phyloP scores from a whole-genome alignment of 1,284 basidiomycete species.

The Cryptococcus jaspeensis region DNA sequence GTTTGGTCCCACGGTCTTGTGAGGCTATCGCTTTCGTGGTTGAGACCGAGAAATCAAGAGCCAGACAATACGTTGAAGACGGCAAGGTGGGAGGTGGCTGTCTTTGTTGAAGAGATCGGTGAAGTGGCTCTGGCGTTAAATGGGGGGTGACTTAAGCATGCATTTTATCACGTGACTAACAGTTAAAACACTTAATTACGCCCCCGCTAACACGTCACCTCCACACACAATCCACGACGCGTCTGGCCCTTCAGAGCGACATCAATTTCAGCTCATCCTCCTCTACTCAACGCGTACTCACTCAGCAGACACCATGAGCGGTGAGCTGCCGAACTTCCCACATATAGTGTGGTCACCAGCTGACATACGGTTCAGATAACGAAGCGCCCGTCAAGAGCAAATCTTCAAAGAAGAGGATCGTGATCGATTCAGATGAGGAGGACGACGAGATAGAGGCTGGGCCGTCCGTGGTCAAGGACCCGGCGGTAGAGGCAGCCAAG shows the following conservation, averaged over 20 bases:
- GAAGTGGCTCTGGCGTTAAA: neutral
- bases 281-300: neutral
- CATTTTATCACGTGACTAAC: too few species aligned
- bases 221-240: neutral
- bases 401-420: slow-evolving; percentile 57
- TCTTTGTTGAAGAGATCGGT: neutral
- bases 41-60: too few species aligned
- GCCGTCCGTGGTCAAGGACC: slow-evolving; percentile 1
- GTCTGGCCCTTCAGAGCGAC: neutral
- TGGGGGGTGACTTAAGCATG: neutral
- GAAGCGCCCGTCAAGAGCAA: slow-evolving; percentile 25
- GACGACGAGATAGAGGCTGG: slow-evolving; percentile 33
- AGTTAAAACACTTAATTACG: neutral
- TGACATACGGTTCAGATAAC: slow-evolving; percentile 17
- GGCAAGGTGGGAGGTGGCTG: too few species aligned
- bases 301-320: neutral
- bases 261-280: neutral
- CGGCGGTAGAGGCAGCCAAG: neutral
- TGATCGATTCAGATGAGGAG: slow-evolving; percentile 68
- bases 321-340: neutral
- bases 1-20: too few species aligned
- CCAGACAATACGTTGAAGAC: too few species aligned
- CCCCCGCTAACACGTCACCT: neutral
- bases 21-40: too few species aligned
- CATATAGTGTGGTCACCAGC: neutral